phyloP scores from a whole-genome alignment of 192 early-diverging fungal species.

The Thamnidium elegans region DNA sequence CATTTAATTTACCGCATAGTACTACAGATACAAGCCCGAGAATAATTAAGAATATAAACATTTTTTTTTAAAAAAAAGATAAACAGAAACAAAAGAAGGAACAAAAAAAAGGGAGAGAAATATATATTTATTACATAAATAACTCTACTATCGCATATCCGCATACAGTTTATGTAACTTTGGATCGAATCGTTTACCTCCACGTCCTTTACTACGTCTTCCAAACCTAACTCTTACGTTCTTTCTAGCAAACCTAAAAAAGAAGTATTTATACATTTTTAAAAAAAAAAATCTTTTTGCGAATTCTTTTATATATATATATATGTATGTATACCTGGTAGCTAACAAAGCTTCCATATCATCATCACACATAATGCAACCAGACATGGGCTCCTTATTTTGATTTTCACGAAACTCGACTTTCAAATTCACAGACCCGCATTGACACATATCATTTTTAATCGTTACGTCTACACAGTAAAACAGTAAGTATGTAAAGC shows the following conservation, averaged over 20 bases:
- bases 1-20: too few species aligned
- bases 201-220: conserved; percentile 14
- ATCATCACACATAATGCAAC: conserved; percentile 50
- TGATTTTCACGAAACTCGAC: conserved; percentile 47
- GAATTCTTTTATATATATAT: too few species aligned
- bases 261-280: neutral
- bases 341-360: conserved; percentile 44
- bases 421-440: conserved; percentile 39
- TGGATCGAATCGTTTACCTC: conserved; percentile 17
- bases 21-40: too few species aligned
- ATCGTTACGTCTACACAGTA: conserved; percentile 31
- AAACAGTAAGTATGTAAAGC: neutral
- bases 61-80: too few species aligned
- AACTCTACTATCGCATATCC: conserved; percentile 17
- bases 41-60: too few species aligned
- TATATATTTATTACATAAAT: too few species aligned
- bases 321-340: conserved; percentile 29
- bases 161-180: conserved; percentile 22
- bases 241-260: conserved; percentile 28
- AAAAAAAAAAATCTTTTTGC: too few species aligned
- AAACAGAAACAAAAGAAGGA: too few species aligned
- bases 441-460: conserved; percentile 41
- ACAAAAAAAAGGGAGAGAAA: too few species aligned
- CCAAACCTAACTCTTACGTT: conserved; percentile 18
- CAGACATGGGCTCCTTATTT: conserved; percentile 27